Conservation (phyloP, 2,329 filamentous ascomycete genomes). For the Elsinoe batatas region DNA sequence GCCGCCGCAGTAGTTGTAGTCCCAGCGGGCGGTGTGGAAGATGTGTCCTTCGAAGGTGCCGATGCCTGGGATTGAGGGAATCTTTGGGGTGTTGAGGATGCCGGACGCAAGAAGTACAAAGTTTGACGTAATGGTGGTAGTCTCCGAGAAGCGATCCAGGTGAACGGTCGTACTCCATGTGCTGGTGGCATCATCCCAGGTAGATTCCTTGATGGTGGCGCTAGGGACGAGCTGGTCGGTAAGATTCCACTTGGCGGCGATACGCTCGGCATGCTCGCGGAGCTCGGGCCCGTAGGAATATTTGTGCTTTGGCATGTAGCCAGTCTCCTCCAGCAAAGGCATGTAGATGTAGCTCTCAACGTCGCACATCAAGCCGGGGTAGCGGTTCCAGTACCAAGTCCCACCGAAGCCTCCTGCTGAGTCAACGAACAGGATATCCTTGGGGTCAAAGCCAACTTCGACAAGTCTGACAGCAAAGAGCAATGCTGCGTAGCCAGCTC, state of each 20-base stretch:
- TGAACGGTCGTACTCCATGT: conserved; percentile 27
- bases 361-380: conserved; percentile 45
- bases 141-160: not conserved
- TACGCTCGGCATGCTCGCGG: conserved; percentile 35
- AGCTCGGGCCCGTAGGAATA: conserved; percentile 40
- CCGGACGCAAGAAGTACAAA: conserved; percentile 27
- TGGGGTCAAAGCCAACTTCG: conserved; percentile 27
- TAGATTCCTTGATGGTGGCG: conserved; percentile 32
- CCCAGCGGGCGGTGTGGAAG: conserved; percentile 39
- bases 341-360: conserved; percentile 52
- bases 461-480: conserved; percentile 33
- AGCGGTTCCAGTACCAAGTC: conserved; percentile 42
- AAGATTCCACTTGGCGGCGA: conserved; percentile 38
- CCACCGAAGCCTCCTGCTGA: conserved; percentile 41
- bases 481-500: conserved; percentile 38
- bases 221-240: conserved; percentile 21
- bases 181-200: conserved; percentile 38
- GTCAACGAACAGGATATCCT: conserved; percentile 35
- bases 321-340: conserved; percentile 50
- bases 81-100: conserved; percentile 35
- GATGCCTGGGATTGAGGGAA: conserved; percentile 36
- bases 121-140: conserved; percentile 11
- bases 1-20: conserved; percentile 35
- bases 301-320: conserved; percentile 46
- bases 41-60: conserved; percentile 31